Conservation (phyloP, 2,329 filamentous ascomycete species). For the Monilinia fructicola region DNA sequence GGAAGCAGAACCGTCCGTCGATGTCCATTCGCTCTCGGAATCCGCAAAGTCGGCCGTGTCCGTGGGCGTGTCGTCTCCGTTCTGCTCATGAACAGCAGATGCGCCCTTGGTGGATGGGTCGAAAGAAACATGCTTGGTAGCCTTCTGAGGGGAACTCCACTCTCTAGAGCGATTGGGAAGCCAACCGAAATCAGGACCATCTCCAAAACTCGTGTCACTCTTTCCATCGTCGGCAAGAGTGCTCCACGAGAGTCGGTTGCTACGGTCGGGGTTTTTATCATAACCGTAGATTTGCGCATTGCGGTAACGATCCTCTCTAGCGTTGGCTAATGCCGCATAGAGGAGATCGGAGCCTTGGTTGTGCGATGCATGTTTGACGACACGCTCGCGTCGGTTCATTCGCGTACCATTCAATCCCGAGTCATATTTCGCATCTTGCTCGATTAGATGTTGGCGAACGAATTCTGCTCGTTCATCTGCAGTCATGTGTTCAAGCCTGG, state of each 20-base stretch:
- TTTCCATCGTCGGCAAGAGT: background rate
- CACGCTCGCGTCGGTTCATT: background rate
- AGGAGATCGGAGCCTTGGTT: background rate
- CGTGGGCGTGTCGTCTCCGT: background rate
- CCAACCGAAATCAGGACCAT: background rate
- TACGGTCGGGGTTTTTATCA: background rate
- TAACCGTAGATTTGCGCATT: background rate
- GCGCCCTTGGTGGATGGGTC: background rate
- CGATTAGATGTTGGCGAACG: background rate
- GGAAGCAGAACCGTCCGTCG: no score
- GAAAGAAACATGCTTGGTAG: background rate
- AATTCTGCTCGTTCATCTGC: slow-evolving; percentile 4
- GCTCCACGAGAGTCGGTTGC: background rate
- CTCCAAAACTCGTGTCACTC: background rate
- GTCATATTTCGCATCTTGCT: background rate
- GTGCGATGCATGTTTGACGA: no score
- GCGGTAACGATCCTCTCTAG: background rate
- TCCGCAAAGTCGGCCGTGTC: background rate
- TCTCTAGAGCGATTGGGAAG: background rate
- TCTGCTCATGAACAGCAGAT: background rate
- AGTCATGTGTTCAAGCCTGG: background rate
- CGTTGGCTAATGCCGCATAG: background rate
- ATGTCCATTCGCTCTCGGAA: background rate
- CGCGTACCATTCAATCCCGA: background rate
- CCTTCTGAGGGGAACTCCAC: background rate